phyloP scores from a whole-genome alignment of 371 early-diverging fungal species.

The Mortierella sp. region DNA sequence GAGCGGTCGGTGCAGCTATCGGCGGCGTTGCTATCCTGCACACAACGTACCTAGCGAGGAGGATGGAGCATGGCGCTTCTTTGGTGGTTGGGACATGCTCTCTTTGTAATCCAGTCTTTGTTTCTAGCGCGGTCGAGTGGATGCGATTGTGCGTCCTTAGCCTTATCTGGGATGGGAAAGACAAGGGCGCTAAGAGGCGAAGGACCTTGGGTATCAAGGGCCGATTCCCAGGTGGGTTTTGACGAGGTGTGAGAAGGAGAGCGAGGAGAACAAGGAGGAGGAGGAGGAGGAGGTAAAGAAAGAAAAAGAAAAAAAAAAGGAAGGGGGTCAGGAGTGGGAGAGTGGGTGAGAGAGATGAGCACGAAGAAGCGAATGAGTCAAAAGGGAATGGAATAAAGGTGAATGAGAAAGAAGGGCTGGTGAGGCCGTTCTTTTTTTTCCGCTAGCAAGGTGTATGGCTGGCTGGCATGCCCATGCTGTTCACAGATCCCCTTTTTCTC shows the following conservation, averaged over 20 bases:
- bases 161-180: not conserved
- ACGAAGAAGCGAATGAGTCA: too few relatives aligned
- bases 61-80: constrained; percentile 12
- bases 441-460: too few relatives aligned
- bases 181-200: not conserved
- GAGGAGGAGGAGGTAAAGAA: not conserved
- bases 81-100: constrained; percentile 20
- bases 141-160: too few relatives aligned
- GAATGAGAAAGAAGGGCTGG: too few relatives aligned
- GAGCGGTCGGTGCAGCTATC: too few relatives aligned
- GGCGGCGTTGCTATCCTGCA: not conserved
- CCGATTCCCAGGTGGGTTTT: not conserved
- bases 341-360: too few relatives aligned
- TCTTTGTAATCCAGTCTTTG: not conserved
- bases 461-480: too few relatives aligned
- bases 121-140: too few relatives aligned
- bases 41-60: constrained; percentile 11
- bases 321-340: too few relatives aligned
- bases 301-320: not conserved
- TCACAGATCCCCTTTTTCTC: too few relatives aligned
- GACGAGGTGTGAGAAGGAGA: constrained; percentile 1
- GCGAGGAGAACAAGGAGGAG: not conserved
- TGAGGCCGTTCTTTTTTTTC: too few relatives aligned
- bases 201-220: not conserved
- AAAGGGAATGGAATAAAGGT: too few relatives aligned